phyloP scores from a whole-genome alignment of 23 red algal species.

The Gracilaria caudata region DNA sequence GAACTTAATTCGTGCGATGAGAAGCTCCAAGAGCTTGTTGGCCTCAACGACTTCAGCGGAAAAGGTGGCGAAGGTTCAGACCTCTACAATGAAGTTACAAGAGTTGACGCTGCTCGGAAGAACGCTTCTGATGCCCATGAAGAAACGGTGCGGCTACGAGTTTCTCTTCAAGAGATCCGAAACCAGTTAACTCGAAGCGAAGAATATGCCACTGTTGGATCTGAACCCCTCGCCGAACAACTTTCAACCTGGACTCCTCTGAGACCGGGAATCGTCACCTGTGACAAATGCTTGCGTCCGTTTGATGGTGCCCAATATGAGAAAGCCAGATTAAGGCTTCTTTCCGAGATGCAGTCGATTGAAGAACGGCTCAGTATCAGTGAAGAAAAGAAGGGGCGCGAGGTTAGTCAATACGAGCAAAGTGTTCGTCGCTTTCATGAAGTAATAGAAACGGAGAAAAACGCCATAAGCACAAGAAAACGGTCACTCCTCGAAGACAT shows the following conservation, averaged over 20 bases:
- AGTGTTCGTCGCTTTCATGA: slow-evolving; percentile 20
- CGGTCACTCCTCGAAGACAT: background rate
- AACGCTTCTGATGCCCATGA: slow-evolving; percentile 27
- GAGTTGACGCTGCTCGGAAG: slow-evolving; percentile 15
- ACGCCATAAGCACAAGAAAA: slow-evolving; percentile 17
- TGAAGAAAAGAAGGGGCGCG: slow-evolving; percentile 18
- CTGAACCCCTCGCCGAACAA: background rate
- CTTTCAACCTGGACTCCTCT: background rate
- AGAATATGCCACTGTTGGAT: background rate
- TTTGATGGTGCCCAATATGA: slow-evolving; percentile 55
- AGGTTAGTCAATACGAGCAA: slow-evolving; percentile 9
- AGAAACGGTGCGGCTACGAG: slow-evolving; percentile 31
- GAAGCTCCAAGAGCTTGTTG: slow-evolving; percentile 35
- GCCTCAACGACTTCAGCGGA: slow-evolving; percentile 2
- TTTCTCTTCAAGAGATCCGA: slow-evolving; percentile 37
- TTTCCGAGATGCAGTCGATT: slow-evolving; percentile 21
- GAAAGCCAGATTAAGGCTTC: slow-evolving; percentile 27
- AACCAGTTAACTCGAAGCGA: slow-evolving; percentile 27
- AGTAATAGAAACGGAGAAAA: slow-evolving; percentile 23
- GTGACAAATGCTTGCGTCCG: slow-evolving; percentile 51
- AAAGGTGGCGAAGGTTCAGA: background rate
- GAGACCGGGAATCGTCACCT: background rate
- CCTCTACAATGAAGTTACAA: slow-evolving; percentile 14
- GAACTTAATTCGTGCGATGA: slow-evolving; percentile 44
- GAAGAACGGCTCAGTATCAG: slow-evolving; percentile 11